Percentiles rank a stretch among this genome's conserved stretches.
Evolutionary conservation across 768 basidiomycete genomes (phyloP).

Genomic region (Tulasnella sp.): DNA sequence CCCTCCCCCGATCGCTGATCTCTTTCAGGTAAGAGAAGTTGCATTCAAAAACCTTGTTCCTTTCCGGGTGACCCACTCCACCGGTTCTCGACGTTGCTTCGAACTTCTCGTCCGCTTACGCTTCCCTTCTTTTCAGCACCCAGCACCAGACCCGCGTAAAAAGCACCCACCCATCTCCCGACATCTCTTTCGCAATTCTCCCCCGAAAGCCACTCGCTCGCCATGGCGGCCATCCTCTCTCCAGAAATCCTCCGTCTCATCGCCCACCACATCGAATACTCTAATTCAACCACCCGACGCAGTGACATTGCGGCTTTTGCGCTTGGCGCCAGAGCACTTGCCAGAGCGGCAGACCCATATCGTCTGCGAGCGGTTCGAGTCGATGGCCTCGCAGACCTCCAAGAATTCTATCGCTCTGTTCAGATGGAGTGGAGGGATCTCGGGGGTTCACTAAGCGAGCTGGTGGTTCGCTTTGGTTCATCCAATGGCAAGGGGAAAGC

Average conservation of each 20-base stretch:
- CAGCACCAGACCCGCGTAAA: constrained; percentile 10
- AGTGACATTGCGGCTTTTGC: constrained; percentile 18
- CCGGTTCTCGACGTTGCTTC: constrained; percentile 2
- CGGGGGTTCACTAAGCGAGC: constrained; percentile 14
- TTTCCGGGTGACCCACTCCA: not conserved
- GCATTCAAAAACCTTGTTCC: constrained; percentile 25
- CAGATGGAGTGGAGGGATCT: constrained; percentile 22
- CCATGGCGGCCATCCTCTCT: constrained; percentile 16
- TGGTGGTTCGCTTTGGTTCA: constrained; percentile 1
- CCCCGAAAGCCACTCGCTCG: constrained; percentile 18
- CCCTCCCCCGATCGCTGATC: constrained; percentile 19
- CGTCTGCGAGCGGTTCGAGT: not conserved
- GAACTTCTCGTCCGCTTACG: constrained; percentile 8
- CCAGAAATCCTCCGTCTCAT: constrained; percentile 22
- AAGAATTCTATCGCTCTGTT: constrained; percentile 7
- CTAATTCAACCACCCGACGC: constrained; percentile 3
- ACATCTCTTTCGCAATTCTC: constrained; percentile 1
- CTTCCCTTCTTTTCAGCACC: constrained; percentile 17
- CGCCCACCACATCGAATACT: constrained; percentile 16
- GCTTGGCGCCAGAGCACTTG: constrained; percentile 12
- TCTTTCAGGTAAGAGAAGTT: constrained; percentile 18
- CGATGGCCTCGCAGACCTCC: not conserved
- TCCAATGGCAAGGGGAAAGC: constrained; percentile 17
- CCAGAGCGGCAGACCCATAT: constrained; percentile 25
- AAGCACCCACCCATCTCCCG: not conserved